A percentile compares a stretch with the other conserved stretches of the same genome.
Conservation (phyloP, 805 yeast genomes). For the Metschnikowia matae region DNA sequence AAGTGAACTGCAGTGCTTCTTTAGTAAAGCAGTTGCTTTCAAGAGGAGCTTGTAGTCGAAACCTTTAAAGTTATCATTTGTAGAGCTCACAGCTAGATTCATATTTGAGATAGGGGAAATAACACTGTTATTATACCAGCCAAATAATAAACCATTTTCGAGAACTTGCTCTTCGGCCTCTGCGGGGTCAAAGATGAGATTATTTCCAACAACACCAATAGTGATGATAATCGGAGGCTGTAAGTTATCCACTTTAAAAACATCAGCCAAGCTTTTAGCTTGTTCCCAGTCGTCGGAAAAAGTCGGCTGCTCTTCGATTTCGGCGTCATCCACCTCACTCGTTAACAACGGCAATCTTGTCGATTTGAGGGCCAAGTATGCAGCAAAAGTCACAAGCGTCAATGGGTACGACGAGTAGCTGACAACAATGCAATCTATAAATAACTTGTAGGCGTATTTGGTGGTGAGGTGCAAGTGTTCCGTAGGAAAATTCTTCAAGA, state of each 20-base stretch:
- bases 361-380: conserved; percentile 75
- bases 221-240: conserved; percentile 77
- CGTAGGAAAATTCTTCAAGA: conserved; percentile 50
- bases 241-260: conserved; percentile 29
- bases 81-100: conserved; percentile 52
- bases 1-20: conserved; percentile 60
- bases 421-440: conserved; percentile 73
- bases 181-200: conserved; percentile 78
- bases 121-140: conserved; percentile 65
- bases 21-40: conserved; percentile 55
- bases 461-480: conserved; percentile 58
- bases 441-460: conserved; percentile 71
- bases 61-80: conserved; percentile 50
- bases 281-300: conserved; percentile 85
- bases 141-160: conserved; percentile 74
- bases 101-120: conserved; percentile 70
- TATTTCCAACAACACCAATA: conserved; percentile 67
- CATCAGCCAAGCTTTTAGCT: conserved; percentile 44
- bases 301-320: conserved; percentile 83
- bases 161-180: conserved; percentile 84
- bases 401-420: conserved; percentile 79
- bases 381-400: conserved; percentile 72
- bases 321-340: conserved; percentile 60
- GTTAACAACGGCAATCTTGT: conserved; percentile 70
- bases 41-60: conserved; percentile 44